These are phyloP conservation scores for Lasiodiplodia theobromae DNA, from an alignment of 2,329 filamentous ascomycete genomes.

Conservation along the genomic window DNA sequence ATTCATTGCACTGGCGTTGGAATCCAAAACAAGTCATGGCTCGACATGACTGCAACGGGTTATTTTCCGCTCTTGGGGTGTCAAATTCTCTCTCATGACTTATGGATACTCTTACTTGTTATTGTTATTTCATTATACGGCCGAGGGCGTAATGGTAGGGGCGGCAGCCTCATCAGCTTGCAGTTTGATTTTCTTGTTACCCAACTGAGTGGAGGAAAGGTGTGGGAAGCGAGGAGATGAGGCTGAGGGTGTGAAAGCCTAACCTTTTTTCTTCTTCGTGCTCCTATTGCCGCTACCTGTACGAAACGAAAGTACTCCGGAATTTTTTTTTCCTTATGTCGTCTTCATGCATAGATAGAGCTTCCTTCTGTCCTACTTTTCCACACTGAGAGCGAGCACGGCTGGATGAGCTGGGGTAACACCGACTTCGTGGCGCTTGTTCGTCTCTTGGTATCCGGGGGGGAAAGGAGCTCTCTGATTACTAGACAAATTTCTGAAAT, in stretches of 20 bases:
- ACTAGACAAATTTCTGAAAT: background rate
- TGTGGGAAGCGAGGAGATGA: background rate
- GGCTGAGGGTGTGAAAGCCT: constrained; percentile 14
- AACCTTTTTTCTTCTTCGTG: background rate
- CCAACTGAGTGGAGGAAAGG: constrained; percentile 4
- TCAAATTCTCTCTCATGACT: constrained; percentile 11
- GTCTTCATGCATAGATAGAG: constrained; percentile 21
- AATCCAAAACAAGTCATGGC: constrained; percentile 21
- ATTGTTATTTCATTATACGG: constrained; percentile 14
- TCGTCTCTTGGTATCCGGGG: constrained; percentile 2
- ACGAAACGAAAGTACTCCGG: constrained; percentile 19
- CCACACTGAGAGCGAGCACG: background rate
- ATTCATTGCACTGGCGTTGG: constrained; percentile 25
- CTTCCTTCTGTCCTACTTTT: background rate
- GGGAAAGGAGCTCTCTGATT: background rate
- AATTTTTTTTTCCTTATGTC: background rate
- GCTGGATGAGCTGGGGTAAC: constrained; percentile 4
- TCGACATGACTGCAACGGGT: constrained; percentile 10
- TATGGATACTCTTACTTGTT: constrained; percentile 21
- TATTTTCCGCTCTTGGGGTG: constrained; percentile 15
- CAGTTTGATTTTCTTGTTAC: background rate
- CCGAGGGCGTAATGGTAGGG: constrained; percentile 14
- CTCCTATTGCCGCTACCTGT: background rate
- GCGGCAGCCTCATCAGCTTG: background rate
- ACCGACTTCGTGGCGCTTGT: background rate